Conservation (phyloP, 2,329 filamentous ascomycete species). For the Chaetomium olivaceum region DNA sequence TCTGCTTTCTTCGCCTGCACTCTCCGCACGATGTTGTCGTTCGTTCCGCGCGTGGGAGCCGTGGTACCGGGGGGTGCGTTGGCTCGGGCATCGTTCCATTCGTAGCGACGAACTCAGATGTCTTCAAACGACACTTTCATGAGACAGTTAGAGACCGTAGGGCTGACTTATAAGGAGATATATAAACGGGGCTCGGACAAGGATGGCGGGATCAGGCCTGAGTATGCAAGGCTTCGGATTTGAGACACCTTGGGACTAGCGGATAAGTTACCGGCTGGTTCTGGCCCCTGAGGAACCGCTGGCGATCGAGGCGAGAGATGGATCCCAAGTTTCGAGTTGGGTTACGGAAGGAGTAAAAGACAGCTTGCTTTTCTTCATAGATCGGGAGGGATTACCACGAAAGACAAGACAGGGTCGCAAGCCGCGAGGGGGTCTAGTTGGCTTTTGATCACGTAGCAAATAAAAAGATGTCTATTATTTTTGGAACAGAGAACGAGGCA, state of each 20-base stretch:
- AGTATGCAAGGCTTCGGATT: slow-evolving; percentile 33
- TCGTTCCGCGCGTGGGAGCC: slow-evolving; percentile 38
- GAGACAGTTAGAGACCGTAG: slow-evolving; percentile 24
- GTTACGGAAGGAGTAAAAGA: background rate
- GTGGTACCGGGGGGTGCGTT: slow-evolving; percentile 35
- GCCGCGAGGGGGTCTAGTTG: background rate
- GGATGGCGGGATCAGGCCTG: slow-evolving; percentile 22
- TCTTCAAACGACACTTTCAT: slow-evolving; percentile 17
- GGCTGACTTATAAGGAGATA: slow-evolving; percentile 35
- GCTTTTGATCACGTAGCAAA: background rate
- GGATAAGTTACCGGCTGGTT: slow-evolving; percentile 21
- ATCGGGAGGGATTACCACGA: background rate
- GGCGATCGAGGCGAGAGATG: background rate
- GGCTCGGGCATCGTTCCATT: slow-evolving; percentile 40
- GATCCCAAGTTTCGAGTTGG: background rate
- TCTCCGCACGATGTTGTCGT: slow-evolving; percentile 51
- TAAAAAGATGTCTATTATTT: background rate
- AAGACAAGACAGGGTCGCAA: background rate
- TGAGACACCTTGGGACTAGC: slow-evolving; percentile 32
- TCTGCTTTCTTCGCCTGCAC: slow-evolving; percentile 55
- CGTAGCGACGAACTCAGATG: slow-evolving; percentile 15
- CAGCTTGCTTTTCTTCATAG: slow-evolving; percentile 4
- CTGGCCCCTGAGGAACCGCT: background rate
- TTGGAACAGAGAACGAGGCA: slow-evolving; percentile 9
- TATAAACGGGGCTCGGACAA: slow-evolving; percentile 20